These are phyloP conservation scores for Pyronema domesticum DNA, from an alignment of 495 filamentous ascomycete genomes.

Conservation along the genomic window DNA sequence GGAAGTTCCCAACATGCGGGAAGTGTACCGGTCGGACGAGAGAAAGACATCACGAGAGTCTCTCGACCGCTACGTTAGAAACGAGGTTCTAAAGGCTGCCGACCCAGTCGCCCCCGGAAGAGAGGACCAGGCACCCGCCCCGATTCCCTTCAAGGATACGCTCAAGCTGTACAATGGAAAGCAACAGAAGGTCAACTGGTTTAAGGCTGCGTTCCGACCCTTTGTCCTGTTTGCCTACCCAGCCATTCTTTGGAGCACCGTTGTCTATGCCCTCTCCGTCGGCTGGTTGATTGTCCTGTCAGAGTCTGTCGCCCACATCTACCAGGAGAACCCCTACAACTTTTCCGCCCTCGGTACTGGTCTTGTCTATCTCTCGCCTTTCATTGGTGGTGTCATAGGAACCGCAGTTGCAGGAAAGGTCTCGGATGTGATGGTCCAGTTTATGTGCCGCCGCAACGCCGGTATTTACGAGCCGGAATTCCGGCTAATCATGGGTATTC, in stretches of 20 bases:
- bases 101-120: background rate
- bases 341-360: conserved; percentile 68
- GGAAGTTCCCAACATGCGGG: background rate
- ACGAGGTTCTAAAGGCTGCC: background rate
- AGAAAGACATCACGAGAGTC: conserved; percentile 18
- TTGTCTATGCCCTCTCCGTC: conserved; percentile 75
- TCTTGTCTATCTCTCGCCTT: conserved; percentile 76
- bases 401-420: conserved; percentile 81
- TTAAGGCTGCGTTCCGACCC: conserved; percentile 54
- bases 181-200: conserved; percentile 62
- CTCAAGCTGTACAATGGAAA: conserved; percentile 61
- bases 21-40: conserved; percentile 6
- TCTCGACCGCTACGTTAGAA: conserved; percentile 14
- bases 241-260: conserved; percentile 72
- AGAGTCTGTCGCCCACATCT: conserved; percentile 65
- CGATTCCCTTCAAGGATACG: conserved; percentile 49
- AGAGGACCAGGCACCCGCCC: conserved; percentile 25
- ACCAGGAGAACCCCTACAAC: conserved; percentile 50
- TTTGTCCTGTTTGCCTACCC: conserved; percentile 79
- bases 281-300: conserved; percentile 94
- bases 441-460: conserved; percentile 66
- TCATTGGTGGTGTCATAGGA: conserved; percentile 74
- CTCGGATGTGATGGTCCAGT: conserved; percentile 64
- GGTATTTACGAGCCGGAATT: conserved; percentile 96
- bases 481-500: conserved; percentile 75